Conservation (phyloP, 1,284 basidiomycete genomes). For the Cutaneotrichosporon mucoides region DNA sequence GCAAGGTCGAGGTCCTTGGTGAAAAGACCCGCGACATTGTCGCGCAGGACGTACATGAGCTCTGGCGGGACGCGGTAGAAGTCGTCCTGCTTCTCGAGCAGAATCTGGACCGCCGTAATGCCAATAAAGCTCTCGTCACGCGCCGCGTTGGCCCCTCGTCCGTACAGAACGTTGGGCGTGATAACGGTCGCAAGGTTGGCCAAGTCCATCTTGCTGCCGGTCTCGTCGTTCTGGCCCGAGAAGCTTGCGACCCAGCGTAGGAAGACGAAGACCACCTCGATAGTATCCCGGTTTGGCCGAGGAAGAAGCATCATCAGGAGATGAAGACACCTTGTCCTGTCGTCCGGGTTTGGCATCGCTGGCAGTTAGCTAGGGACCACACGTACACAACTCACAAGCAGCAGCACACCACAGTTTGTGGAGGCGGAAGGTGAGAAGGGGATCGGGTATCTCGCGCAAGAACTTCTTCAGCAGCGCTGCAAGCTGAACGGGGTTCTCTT, state of each 20-base stretch:
- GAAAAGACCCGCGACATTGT: constrained; percentile 72
- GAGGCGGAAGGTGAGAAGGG: constrained; percentile 88
- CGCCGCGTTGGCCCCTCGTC: constrained; percentile 77
- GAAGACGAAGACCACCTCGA: constrained; percentile 98
- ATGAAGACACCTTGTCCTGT: constrained; percentile 79
- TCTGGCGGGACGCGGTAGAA: constrained; percentile 86
- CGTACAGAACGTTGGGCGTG: constrained; percentile 87
- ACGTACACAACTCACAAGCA: constrained; percentile 62
- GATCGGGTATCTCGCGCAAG: constrained; percentile 92
- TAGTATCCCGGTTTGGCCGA: constrained; percentile 89
- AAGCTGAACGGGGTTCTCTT: constrained; percentile 95
- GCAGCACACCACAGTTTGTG: constrained; percentile 84
- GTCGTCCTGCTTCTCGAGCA: constrained; percentile 92
- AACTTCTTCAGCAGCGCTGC: constrained; percentile 97
- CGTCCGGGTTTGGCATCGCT: constrained; percentile 72
- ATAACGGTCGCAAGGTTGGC: constrained; percentile 97
- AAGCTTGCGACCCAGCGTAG: constrained; percentile 99
- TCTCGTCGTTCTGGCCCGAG: constrained; percentile 97
- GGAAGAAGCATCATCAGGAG: constrained; percentile 83
- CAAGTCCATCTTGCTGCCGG: constrained; percentile 98
- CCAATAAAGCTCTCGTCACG: constrained; percentile 92
- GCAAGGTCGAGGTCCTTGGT: constrained; percentile 73
- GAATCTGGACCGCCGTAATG: constrained; percentile 74
- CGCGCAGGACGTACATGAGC: constrained; percentile 71
- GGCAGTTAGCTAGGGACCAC: constrained; percentile 3